Base-by-base conservation (phyloP, 208 protist species). In the Naegleria gruberi region DNA sequence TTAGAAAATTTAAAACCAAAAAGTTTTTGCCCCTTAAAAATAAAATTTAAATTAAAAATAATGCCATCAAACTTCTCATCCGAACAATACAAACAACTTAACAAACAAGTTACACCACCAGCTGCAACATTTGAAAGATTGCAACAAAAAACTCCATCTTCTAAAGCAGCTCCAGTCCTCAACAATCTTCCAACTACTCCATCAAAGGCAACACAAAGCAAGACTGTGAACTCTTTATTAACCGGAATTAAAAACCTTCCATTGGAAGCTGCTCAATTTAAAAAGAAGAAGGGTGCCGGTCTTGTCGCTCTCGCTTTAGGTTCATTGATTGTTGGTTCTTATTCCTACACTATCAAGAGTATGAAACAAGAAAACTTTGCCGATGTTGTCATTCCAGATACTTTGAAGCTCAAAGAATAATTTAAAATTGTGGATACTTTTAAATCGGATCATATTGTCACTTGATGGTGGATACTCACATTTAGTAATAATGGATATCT, bases 281-380 rank as follows among this genome's bases (percentile, higher is more conserved):
- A 77, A n/a, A 77, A 26, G n/a, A 77, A 77, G 65, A 77, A n/a
- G 8, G 65, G 65, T 37, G 30, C 65, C 34, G 65, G 30, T 37
- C 26, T 37, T 37, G 30, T 77, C 34, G 65, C 30, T 2, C 1
- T 77, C 1, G 17, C 34, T 8, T 77, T 77, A n/a, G 65, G 65
- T 37, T 12, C 65, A n/a, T 1, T 77, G 17, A 77, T 77, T 37
- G 17, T 77, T 77, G 65, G 26, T 77, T 37, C 65, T 77, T 77
- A 77, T 77, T 12, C 26, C 10, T 77, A 77, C 34, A 77, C 65
- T 6, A 77, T 77, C 30, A 37, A 37, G 4, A 77, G 30, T 77
- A 77, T 77, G 65, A 77, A 37, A 37, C 65, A 77, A 77, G 65
- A 77, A n/a, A 77, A 77, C n/a, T 77, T 77, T n/a, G 26, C 65